These are phyloP conservation scores for Magnusiomyces ingens DNA, from an alignment of 1,139 yeast species.

Conservation along the genomic window DNA sequence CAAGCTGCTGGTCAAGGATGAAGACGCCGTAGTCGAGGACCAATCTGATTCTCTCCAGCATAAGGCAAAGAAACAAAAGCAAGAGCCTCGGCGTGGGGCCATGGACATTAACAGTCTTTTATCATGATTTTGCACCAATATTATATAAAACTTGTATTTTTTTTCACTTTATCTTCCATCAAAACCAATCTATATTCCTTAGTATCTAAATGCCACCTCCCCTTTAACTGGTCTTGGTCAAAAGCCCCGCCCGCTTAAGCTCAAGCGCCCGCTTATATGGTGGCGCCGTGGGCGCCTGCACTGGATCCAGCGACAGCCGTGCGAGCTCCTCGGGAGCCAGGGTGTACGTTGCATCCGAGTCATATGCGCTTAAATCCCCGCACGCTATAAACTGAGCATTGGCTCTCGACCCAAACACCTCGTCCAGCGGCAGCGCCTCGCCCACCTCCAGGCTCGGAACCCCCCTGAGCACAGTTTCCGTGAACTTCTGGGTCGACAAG, in stretches of 20 bases:
- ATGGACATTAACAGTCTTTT: too few relatives aligned
- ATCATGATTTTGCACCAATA: too few relatives aligned
- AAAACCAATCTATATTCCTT: too few relatives aligned
- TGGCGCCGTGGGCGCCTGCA: slow-evolving; percentile 92
- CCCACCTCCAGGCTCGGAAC: neutral
- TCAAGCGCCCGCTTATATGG: slow-evolving; percentile 90
- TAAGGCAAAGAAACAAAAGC: too few relatives aligned
- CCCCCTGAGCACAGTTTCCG: slow-evolving; percentile 3
- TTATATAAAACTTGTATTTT: too few relatives aligned
- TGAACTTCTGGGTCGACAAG: slow-evolving; percentile 13
- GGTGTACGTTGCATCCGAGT: slow-evolving; percentile 91
- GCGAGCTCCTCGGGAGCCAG: slow-evolving; percentile 37
- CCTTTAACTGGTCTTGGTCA: too few relatives aligned
- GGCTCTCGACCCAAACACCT: slow-evolving; percentile 50
- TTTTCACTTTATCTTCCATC: too few relatives aligned
- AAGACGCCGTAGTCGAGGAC: neutral
- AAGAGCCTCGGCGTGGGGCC: too few relatives aligned
- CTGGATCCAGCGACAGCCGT: slow-evolving; percentile 64
- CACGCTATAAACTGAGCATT: slow-evolving; percentile 90
- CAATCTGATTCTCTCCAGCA: too few relatives aligned
- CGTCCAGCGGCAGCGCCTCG: neutral
- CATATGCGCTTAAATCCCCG: slow-evolving; percentile 81
- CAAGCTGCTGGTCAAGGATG: slow-evolving; percentile 20
- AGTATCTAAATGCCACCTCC: too few relatives aligned
- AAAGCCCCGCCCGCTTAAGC: slow-evolving; percentile 67